Conservation (phyloP, 192 early-diverging fungal genomes). For the Backusella liffmaniae region DNA sequence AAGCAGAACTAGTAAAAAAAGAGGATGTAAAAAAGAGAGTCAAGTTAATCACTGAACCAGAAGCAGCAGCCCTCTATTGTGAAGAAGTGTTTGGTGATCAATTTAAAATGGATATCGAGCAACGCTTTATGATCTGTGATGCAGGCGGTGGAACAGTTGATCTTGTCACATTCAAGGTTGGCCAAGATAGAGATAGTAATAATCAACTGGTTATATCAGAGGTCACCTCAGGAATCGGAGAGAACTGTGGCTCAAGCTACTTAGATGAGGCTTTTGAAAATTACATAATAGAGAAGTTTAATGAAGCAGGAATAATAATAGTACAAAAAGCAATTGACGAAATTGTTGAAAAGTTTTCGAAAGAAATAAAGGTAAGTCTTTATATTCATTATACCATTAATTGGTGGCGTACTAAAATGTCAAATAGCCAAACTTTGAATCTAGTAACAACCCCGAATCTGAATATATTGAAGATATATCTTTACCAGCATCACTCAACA, state of each 20-base stretch:
- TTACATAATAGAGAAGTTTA: background rate
- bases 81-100: constrained; percentile 49
- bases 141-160: constrained; percentile 56
- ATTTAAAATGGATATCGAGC: constrained; percentile 47
- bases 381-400: background rate
- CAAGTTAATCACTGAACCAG: constrained; percentile 48
- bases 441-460: constrained; percentile 51
- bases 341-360: background rate
- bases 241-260: constrained; percentile 40
- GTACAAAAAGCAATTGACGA: background rate
- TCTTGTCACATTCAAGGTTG: constrained; percentile 54
- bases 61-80: constrained; percentile 56
- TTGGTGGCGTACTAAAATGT: background rate
- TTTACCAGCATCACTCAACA: constrained; percentile 50
- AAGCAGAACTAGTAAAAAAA: constrained; percentile 47
- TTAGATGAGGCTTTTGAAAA: background rate
- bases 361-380: background rate
- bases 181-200: constrained; percentile 38
- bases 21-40: constrained; percentile 44
- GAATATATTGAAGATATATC: constrained; percentile 49
- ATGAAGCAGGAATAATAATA: background rate
- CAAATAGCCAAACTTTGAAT: constrained; percentile 36
- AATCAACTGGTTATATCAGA: constrained; percentile 39
- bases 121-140: constrained; percentile 57
- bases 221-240: constrained; percentile 43